Conservation (phyloP, 2,329 filamentous ascomycete species). For the Trichophyton rubrum region DNA sequence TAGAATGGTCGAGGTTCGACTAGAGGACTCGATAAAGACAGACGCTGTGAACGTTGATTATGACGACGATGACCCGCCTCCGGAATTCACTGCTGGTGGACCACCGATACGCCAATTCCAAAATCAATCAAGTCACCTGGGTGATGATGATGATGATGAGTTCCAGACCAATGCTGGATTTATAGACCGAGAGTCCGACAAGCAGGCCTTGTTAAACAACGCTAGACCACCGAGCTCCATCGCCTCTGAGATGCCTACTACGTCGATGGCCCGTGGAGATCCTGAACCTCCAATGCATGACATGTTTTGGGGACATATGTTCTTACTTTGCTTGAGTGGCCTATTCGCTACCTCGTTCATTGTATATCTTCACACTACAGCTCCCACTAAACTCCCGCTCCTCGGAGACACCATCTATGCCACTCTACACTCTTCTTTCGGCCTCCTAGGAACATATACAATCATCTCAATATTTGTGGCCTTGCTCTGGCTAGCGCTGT, state of each 20-base stretch:
- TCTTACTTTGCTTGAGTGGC: constrained; percentile 68
- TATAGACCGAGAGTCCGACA: constrained; percentile 41
- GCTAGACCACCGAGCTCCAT: constrained; percentile 38
- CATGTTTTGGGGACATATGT: constrained; percentile 82
- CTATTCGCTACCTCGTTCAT: constrained; percentile 81
- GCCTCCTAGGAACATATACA: constrained; percentile 82
- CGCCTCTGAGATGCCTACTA: constrained; percentile 43
- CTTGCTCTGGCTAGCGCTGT: constrained; percentile 74
- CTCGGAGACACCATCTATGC: constrained; percentile 92
- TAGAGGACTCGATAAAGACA: constrained; percentile 51
- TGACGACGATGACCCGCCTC: constrained; percentile 25
- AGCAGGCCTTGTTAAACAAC: constrained; percentile 35
- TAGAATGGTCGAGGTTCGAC: constrained; percentile 70
- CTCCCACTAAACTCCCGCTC: constrained; percentile 48
- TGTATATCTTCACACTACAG: constrained; percentile 75
- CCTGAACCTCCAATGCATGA: constrained; percentile 70
- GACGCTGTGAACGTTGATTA: constrained; percentile 34
- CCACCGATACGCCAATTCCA: constrained; percentile 45
- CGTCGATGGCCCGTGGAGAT: constrained; percentile 45
- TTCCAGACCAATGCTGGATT: constrained; percentile 30
- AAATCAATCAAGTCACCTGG: constrained; percentile 27
- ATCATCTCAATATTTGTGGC: constrained; percentile 80
- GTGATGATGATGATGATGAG: constrained; percentile 27
- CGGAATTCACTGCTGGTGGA: constrained; percentile 35
- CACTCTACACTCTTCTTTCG: constrained; percentile 71